Base-by-base conservation (phyloP, 345 rosid genomes). In the Reutealis trisperma region DNA sequence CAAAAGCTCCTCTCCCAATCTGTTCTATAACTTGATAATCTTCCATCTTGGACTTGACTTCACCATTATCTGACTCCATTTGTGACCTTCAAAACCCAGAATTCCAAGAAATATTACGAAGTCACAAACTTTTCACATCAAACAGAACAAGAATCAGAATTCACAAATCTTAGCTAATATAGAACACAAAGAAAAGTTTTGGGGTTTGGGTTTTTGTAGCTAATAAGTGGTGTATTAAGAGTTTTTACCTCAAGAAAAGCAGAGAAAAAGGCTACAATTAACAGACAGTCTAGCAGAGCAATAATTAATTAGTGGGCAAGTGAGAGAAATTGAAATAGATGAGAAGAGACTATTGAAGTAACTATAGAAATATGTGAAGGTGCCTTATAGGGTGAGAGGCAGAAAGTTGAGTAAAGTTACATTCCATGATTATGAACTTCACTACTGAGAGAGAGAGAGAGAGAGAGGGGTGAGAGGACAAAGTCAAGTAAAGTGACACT, bases 1-100 rank as follows among this genome's bases (percentile, higher is more conserved):
- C 88, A 79, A 85, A 93, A 57, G 97, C 88, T 75, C 95, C 94
- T 81, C 94, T 89, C 67, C 90, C 92, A 84, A 91, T 93, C 87
- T 93, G 97, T 85, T 93, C 95, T 63, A 92, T 78, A n/a, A 92
- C 85, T 84, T 86, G 89, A 83, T 91, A 96, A 73, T 87, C 92
- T 73, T 91, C 92, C 89, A 87, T 84, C 85, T 88, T 92, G 63
- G 92, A 87, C 89, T 84, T 89, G 52, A 64, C 63, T 67, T 89
- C 90, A 27, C 86, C 79, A 52, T 69, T 75, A 47, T 85, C 88
- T 58, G 85, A 42, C 74, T 88, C 92, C 96, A 91, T 91, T 9
- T 27, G 47, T 71, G n/a, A 64, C 79, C 87, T 76, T 71, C 64
- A 61, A 61, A 78, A 76, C 80, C 72, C 59, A 61, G 12, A 70